Conservation (phyloP, 2,329 filamentous ascomycete species). For the Mycosphaerelloides madeirae region DNA sequence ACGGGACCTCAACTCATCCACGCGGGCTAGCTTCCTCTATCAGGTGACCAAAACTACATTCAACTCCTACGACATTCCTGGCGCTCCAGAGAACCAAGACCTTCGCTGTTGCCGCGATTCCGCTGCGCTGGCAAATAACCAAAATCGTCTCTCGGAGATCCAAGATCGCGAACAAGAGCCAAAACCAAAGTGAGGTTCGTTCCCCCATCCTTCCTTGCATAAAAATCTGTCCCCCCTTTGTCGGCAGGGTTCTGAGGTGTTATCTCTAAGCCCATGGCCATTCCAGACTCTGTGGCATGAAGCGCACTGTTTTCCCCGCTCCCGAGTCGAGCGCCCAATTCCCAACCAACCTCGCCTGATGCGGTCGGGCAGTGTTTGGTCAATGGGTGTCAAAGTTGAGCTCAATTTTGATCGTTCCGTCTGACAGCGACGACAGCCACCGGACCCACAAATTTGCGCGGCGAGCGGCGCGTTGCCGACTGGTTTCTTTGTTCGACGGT, state of each 20-base stretch:
- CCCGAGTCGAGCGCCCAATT: conserved; percentile 13
- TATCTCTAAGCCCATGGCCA: conserved; percentile 19
- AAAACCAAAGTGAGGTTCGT: conserved; percentile 23
- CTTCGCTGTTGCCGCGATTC: conserved; percentile 18
- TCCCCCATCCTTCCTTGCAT: conserved; percentile 23
- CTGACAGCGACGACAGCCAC: conserved; percentile 22
- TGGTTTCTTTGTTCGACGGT: conserved; percentile 23
- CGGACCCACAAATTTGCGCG: conserved; percentile 14
- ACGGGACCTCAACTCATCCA: conserved; percentile 13
- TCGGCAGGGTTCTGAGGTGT: conserved; percentile 14
- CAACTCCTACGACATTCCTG: conserved; percentile 7
- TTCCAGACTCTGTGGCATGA: conserved; percentile 19
- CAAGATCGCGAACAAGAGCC: conserved; percentile 18
- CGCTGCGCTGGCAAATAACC: conserved; percentile 22
- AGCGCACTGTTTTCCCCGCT: conserved; percentile 16
- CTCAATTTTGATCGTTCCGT: conserved; percentile 16
- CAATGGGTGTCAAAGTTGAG: conserved; percentile 13
- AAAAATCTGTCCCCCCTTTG: conserved; percentile 17
- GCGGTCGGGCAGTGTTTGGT: conserved; percentile 12
- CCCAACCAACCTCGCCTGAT: conserved; percentile 13
- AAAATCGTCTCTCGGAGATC: conserved; percentile 13
- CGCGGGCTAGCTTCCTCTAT: conserved; percentile 16
- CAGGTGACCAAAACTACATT: conserved; percentile 14
- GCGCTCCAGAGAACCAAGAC: conserved; percentile 17
- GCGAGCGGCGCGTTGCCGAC: conserved; percentile 18